A percentile compares a stretch with the other conserved stretches of the same genome.
Evolutionary conservation across 345 rosid species (phyloP).

Genomic region (Salix viminalis): DNA sequence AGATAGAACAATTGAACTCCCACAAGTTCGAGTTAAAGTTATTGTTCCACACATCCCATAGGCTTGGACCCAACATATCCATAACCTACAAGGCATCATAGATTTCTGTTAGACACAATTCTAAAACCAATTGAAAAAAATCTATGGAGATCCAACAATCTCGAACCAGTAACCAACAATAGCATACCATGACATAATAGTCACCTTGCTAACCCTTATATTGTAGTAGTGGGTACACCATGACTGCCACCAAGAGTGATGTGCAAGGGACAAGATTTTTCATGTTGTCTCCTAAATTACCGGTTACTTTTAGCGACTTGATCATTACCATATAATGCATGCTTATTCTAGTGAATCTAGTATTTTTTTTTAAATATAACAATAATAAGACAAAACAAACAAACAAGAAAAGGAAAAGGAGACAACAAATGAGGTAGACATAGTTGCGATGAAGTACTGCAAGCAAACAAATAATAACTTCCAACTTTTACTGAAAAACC

Average conservation of each 20-base stretch:
- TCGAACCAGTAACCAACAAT: not conserved
- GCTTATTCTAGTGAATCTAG: not conserved
- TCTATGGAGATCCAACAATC: not conserved
- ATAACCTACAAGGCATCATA: slow-evolving; percentile 52
- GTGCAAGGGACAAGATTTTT: not conserved
- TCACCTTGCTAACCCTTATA: slow-evolving; percentile 95
- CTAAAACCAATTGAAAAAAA: not conserved
- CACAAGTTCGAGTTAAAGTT: slow-evolving; percentile 82
- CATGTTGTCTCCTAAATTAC: not conserved
- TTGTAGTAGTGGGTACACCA: slow-evolving; percentile 81
- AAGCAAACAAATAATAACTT: not conserved
- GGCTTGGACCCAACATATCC: slow-evolving; percentile 98
- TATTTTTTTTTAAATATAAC: not conserved
- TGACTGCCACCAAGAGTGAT: slow-evolving; percentile 53
- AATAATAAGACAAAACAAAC: no score
- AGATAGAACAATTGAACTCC: slow-evolving; percentile 24
- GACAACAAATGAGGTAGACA: not conserved
- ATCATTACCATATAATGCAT: not conserved
- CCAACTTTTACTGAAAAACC: not conserved
- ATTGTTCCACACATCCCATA: slow-evolving; percentile 96
- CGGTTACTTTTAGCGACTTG: not conserved
- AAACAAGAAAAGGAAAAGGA: not conserved
- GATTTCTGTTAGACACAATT: not conserved
- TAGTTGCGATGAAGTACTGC: not conserved
- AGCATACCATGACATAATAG: slow-evolving; percentile 80